Percentiles rank a stretch among this genome's conserved stretches.
Conservation (phyloP, 2,329 filamentous ascomycete genomes). For the Biscogniauxia sp. region DNA sequence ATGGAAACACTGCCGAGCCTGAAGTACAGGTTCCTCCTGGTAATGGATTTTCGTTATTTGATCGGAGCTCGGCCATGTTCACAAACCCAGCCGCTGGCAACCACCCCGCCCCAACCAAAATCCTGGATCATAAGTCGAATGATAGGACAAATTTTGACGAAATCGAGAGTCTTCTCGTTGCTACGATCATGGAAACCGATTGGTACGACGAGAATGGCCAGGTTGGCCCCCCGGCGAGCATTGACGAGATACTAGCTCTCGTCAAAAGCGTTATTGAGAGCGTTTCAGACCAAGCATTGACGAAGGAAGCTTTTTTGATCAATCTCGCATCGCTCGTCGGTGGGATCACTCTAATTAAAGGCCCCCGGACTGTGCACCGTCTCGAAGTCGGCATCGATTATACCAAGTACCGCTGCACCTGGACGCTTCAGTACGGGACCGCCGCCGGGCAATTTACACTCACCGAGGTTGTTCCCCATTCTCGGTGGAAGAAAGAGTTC, state of each 20-base stretch:
- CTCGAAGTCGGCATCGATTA: slow-evolving; percentile 41
- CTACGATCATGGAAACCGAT: slow-evolving; percentile 46
- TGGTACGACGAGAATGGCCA: slow-evolving; percentile 52
- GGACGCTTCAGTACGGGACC: slow-evolving; percentile 56
- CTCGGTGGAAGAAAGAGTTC: slow-evolving; percentile 38
- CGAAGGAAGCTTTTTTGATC: slow-evolving; percentile 55
- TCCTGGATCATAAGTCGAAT: slow-evolving; percentile 31
- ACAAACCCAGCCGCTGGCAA: slow-evolving; percentile 16
- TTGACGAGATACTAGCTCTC: slow-evolving; percentile 56
- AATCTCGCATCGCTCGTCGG: slow-evolving; percentile 58
- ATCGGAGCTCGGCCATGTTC: slow-evolving; percentile 26
- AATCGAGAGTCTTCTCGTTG: slow-evolving; percentile 55
- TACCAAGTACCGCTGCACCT: slow-evolving; percentile 50
- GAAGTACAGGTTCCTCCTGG: neutral
- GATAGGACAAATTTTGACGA: slow-evolving; percentile 56
- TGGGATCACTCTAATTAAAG: slow-evolving; percentile 48
- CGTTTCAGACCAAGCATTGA: slow-evolving; percentile 48
- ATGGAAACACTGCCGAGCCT: slow-evolving; percentile 8
- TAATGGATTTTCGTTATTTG: slow-evolving; percentile 23
- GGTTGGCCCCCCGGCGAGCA: slow-evolving; percentile 39
- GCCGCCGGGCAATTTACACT: slow-evolving; percentile 53
- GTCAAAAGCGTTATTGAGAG: slow-evolving; percentile 52
- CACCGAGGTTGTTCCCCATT: slow-evolving; percentile 45
- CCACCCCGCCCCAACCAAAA: slow-evolving; percentile 20
- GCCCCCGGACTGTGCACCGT: slow-evolving; percentile 40